These are phyloP conservation scores for Bryum argenteum DNA, from an alignment of 225 moss, liverwort and hornwort genomes.

Conservation along the genomic window DNA sequence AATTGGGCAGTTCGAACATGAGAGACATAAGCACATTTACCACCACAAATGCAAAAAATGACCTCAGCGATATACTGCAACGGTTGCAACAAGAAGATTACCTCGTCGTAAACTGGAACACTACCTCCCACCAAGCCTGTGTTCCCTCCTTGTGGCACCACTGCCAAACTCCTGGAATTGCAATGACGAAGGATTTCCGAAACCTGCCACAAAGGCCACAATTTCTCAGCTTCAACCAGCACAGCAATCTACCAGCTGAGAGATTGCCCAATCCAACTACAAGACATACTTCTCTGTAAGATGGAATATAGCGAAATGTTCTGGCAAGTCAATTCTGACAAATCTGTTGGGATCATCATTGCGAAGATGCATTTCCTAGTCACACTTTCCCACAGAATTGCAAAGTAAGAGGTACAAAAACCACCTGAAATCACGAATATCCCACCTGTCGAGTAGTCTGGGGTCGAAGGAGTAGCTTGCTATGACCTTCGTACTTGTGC, in stretches of 20 bases:
- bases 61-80: constrained; percentile 22
- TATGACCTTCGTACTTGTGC: constrained; percentile 83
- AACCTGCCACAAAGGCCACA: constrained; percentile 57
- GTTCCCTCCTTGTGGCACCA: constrained; percentile 97
- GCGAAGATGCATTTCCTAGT: constrained; percentile 2
- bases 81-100: constrained; percentile 26
- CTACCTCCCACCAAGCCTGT: constrained; percentile 98
- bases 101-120: constrained; percentile 97
- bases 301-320: constrained; percentile 23
- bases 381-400: constrained; percentile 14
- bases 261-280: constrained; percentile 15
- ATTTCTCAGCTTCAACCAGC: constrained; percentile 17
- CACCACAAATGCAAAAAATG: constrained; percentile 28
- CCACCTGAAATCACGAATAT: constrained; percentile 12
- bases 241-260: constrained; percentile 12
- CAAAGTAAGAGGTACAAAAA: constrained; percentile 9
- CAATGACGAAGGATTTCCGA: constrained; percentile 81
- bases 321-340: constrained; percentile 15
- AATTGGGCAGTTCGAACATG: constrained; percentile 20
- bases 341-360: constrained; percentile 14
- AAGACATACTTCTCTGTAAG: not conserved
- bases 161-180: constrained; percentile 74
- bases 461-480: constrained; percentile 89
- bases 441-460: constrained; percentile 72
- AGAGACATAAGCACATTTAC: constrained; percentile 20